phyloP scores from a whole-genome alignment of 345 rosid species.

The Corchorus olitorius region DNA sequence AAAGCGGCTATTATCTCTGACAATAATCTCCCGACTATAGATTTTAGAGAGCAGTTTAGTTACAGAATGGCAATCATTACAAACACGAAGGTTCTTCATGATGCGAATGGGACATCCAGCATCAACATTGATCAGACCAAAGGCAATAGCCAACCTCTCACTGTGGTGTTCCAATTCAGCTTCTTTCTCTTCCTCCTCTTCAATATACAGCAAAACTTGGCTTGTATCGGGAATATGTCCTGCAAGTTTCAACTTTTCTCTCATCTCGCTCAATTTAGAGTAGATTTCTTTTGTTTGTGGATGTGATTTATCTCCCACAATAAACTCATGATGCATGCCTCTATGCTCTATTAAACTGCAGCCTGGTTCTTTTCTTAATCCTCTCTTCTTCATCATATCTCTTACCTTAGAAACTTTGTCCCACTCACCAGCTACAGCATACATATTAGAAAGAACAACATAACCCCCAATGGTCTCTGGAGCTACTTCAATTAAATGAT shows the following conservation, averaged over 20 bases:
- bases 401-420: constrained; percentile 50
- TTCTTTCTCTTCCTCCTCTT: constrained; percentile 44
- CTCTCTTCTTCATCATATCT: constrained; percentile 53
- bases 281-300: constrained; percentile 36
- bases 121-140: constrained; percentile 41
- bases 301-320: constrained; percentile 51
- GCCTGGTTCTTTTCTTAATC: constrained; percentile 49
- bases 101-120: constrained; percentile 41
- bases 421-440: constrained; percentile 64
- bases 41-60: constrained; percentile 49
- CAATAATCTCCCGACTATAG: constrained; percentile 47
- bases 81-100: constrained; percentile 55
- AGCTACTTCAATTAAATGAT: constrained; percentile 38
- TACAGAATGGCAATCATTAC: constrained; percentile 55
- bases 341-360: constrained; percentile 49
- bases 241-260: constrained; percentile 40
- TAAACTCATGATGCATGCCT: constrained; percentile 45
- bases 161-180: constrained; percentile 50
- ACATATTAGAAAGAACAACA: constrained; percentile 62
- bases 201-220: constrained; percentile 48
- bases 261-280: constrained; percentile 48
- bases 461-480: constrained; percentile 61
- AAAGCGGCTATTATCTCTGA: constrained; percentile 60
- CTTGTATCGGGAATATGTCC: constrained; percentile 51
- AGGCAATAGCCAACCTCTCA: constrained; percentile 64